Percentiles rank a stretch among this genome's conserved stretches.
Conservation (phyloP, 495 filamentous ascomycete genomes). For the Paragyromitra xinjiangensis region DNA sequence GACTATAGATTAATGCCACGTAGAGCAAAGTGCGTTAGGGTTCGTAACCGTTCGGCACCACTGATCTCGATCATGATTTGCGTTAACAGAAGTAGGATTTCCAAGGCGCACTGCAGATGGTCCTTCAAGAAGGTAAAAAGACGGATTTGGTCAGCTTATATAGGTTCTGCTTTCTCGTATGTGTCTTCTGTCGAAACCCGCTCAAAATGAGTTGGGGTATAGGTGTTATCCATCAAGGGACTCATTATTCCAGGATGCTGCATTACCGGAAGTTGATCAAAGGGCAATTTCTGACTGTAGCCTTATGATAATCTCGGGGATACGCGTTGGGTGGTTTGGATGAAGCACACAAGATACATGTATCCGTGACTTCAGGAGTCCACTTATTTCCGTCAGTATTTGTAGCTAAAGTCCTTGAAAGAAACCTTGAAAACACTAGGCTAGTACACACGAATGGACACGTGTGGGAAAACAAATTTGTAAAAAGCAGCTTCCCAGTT, state of each 20-base stretch:
- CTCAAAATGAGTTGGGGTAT: not conserved
- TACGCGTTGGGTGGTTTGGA: not conserved
- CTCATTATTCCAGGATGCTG: not conserved
- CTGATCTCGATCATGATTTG: not conserved
- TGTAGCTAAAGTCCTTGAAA: too few relatives aligned
- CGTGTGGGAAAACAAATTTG: too few relatives aligned
- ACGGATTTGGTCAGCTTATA: not conserved
- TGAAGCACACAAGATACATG: not conserved
- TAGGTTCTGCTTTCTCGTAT: not conserved
- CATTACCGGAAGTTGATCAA: not conserved
- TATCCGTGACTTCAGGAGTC: not conserved
- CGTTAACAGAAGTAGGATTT: not conserved
- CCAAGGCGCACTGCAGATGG: not conserved
- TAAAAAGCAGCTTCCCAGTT: too few relatives aligned
- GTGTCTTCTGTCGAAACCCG: not conserved
- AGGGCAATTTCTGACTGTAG: not conserved
- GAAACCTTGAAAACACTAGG: not conserved
- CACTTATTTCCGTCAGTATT: too few relatives aligned
- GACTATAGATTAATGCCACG: not conserved
- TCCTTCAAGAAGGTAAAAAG: not conserved
- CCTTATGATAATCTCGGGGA: not conserved
- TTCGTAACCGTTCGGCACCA: not conserved
- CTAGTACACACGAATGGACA: not conserved
- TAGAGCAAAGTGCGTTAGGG: not conserved
- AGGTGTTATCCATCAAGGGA: not conserved